Percentiles rank a stretch among this genome's conserved stretches.
phyloP scores from a whole-genome alignment of 2,329 filamentous ascomycete genomes.

The Aspergillus sp. region DNA sequence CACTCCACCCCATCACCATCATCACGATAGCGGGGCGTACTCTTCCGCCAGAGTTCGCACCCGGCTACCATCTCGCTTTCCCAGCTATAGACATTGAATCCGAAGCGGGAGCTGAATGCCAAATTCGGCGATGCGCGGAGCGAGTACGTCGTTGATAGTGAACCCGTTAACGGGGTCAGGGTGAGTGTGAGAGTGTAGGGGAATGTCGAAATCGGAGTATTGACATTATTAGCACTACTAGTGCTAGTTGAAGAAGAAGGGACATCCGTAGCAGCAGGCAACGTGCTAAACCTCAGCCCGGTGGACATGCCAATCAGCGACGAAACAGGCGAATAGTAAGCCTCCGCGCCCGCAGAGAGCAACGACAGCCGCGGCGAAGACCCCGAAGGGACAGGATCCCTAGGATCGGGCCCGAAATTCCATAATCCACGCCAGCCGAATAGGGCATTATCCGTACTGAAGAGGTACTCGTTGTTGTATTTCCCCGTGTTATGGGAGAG shows the following conservation, averaged over 20 bases:
- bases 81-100: constrained; percentile 98
- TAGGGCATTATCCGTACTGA: constrained; percentile 87
- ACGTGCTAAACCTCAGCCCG: constrained; percentile 83
- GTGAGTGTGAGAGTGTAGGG: constrained; percentile 93
- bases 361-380: constrained; percentile 68
- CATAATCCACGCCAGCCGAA: constrained; percentile 87
- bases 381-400: constrained; percentile 28
- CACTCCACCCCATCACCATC: constrained; percentile 49
- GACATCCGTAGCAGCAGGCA: constrained; percentile 57
- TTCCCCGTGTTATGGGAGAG: constrained; percentile 74
- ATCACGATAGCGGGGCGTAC: constrained; percentile 42
- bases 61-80: constrained; percentile 92
- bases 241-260: constrained; percentile 21
- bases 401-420: constrained; percentile 78
- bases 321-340: constrained; percentile 94
- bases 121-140: constrained; percentile 82
- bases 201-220: constrained; percentile 64
- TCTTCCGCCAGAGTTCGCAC: constrained; percentile 80
- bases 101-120: constrained; percentile 84
- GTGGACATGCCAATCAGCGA: constrained; percentile 91
- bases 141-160: constrained; percentile 86
- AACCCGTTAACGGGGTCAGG: constrained; percentile 91
- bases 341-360: constrained; percentile 86
- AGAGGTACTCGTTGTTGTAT: constrained; percentile 86
- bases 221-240: constrained; percentile 8